These are phyloP conservation scores for Ophiobolus disseminans DNA, from an alignment of 2,329 filamentous ascomycete genomes.

Conservation along the genomic window DNA sequence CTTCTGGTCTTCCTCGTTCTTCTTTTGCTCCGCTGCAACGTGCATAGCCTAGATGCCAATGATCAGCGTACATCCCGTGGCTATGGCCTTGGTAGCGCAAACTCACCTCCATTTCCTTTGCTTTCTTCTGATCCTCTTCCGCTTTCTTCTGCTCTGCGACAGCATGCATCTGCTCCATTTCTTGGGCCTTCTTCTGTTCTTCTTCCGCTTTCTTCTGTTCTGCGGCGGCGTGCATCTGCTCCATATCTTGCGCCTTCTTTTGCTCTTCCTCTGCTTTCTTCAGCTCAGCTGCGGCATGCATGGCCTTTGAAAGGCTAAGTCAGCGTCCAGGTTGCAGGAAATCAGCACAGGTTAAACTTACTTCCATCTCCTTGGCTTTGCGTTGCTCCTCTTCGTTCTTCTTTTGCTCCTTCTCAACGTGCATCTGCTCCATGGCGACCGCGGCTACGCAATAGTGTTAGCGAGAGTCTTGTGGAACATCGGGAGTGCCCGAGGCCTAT, in stretches of 20 bases:
- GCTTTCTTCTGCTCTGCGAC: slow-evolving; percentile 1
- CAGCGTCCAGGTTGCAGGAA: too few relatives aligned
- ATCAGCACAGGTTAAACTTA: too few relatives aligned
- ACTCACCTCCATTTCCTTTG: slow-evolving; percentile 8
- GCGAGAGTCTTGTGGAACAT: background rate
- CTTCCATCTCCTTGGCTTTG: slow-evolving; percentile 7
- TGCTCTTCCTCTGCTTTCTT: slow-evolving; percentile 10
- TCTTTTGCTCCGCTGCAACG: slow-evolving; percentile 7
- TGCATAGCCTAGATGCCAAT: background rate
- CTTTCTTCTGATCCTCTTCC: slow-evolving; percentile 2
- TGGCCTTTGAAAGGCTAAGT: too few relatives aligned
- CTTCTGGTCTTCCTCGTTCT: slow-evolving; percentile 10
- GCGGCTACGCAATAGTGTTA: background rate
- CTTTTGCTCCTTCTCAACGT: slow-evolving; percentile 7
- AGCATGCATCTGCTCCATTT: slow-evolving; percentile 3
- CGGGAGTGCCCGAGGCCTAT: background rate
- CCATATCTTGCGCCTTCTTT: too few relatives aligned
- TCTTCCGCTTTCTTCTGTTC: slow-evolving; percentile 10
- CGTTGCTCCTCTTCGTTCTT: slow-evolving; percentile 9
- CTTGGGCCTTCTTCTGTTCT: slow-evolving; percentile 10
- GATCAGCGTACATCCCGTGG: too few relatives aligned
- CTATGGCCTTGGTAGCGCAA: too few relatives aligned
- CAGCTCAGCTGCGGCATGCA: slow-evolving; percentile 9
- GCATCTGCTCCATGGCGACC: slow-evolving; percentile 16
- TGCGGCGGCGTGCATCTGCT: too few relatives aligned